phyloP scores from a whole-genome alignment of 164 flowering plant genomes.

The Umbellularia californica region DNA sequence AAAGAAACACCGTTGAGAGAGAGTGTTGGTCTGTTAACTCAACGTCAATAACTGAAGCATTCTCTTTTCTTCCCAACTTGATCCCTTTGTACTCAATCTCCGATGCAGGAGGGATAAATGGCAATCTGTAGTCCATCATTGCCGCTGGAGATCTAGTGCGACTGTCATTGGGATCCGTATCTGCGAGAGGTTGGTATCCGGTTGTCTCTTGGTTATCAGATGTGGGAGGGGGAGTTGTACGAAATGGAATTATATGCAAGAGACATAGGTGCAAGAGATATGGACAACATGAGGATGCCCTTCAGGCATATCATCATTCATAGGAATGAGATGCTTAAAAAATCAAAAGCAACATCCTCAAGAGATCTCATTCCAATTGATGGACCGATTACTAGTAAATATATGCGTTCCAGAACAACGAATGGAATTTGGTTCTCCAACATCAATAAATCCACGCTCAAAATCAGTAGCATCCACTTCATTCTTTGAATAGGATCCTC shows the following conservation, averaged over 20 bases:
- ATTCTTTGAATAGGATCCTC: no score
- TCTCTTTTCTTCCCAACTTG: background rate
- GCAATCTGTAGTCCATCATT: background rate
- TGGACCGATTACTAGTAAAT: background rate
- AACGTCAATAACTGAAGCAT: slow-evolving; percentile 18
- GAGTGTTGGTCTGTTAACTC: slow-evolving; percentile 18
- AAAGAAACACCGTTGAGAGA: slow-evolving; percentile 18
- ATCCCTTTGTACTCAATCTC: background rate
- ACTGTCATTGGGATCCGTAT: background rate
- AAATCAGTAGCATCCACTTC: background rate
- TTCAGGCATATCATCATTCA: background rate
- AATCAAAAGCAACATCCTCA: background rate
- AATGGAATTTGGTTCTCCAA: slow-evolving; percentile 10
- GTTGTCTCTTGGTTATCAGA: background rate
- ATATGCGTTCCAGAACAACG: background rate
- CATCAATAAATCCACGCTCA: background rate
- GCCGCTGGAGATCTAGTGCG: background rate
- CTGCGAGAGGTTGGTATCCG: no score
- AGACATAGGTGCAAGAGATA: background rate
- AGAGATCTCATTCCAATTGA: background rate
- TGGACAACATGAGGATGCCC: background rate
- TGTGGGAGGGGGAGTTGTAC: no score
- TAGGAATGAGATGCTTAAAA: background rate
- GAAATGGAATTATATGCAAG: background rate
- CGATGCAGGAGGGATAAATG: background rate